These are phyloP conservation scores for Hypoxylon crocopeplum DNA, from an alignment of 495 filamentous ascomycete genomes.

Conservation along the genomic window DNA sequence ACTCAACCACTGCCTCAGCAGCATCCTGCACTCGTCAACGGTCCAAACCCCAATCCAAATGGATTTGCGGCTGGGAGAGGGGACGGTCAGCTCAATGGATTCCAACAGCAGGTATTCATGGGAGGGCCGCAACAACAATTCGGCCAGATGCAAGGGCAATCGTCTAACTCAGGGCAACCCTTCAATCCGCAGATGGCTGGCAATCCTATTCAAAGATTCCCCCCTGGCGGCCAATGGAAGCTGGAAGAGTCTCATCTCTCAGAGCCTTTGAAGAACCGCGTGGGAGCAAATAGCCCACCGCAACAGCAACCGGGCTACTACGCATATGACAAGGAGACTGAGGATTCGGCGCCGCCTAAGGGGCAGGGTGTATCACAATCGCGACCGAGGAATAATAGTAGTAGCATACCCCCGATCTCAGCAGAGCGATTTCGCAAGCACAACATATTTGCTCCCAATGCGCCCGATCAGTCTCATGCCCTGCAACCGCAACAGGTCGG, in stretches of 20 bases:
- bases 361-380: slow-evolving; percentile 2
- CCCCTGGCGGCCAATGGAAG: slow-evolving; percentile 48
- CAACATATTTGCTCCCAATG: slow-evolving; percentile 33
- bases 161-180: slow-evolving; percentile 22
- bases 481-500: slow-evolving; percentile 21
- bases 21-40: slow-evolving; percentile 19
- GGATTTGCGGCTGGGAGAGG: slow-evolving; percentile 40
- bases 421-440: slow-evolving; percentile 46
- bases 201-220: slow-evolving; percentile 33
- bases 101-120: slow-evolving; percentile 29
- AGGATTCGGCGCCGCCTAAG: slow-evolving; percentile 20
- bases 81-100: slow-evolving; percentile 25
- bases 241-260: slow-evolving; percentile 53
- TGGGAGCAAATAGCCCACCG: slow-evolving; percentile 44
- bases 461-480: slow-evolving; percentile 25
- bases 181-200: slow-evolving; percentile 35
- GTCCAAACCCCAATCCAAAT: slow-evolving; percentile 27
- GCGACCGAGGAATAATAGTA: slow-evolving; percentile 33
- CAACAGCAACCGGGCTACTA: slow-evolving; percentile 45
- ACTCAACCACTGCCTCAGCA: slow-evolving; percentile 23
- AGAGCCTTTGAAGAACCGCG: slow-evolving; percentile 51
- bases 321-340: slow-evolving; percentile 56
- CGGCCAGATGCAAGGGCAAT: slow-evolving; percentile 14
- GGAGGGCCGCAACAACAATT: slow-evolving; percentile 20
- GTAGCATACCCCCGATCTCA: slow-evolving; percentile 47